phyloP scores from a whole-genome alignment of 2,329 filamentous ascomycete species.

The Metarhizium rileyi region DNA sequence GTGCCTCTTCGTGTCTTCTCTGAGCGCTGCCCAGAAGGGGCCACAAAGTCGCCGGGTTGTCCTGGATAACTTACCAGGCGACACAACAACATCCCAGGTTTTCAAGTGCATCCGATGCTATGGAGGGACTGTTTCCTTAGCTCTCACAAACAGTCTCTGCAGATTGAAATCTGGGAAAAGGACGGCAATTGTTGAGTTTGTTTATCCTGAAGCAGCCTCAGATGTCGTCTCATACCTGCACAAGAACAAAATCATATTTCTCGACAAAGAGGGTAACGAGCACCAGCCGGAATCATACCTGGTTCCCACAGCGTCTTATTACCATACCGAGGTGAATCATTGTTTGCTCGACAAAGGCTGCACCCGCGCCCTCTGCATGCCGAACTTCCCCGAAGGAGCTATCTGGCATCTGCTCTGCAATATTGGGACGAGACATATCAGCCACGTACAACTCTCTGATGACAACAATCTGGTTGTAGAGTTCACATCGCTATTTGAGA shows the following conservation, averaged over 20 bases:
- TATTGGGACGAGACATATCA: slow-evolving; percentile 9
- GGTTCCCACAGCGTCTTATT: slow-evolving; percentile 10
- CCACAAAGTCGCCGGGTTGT: slow-evolving; percentile 14
- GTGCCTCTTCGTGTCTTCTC: not conserved
- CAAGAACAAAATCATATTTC: not conserved
- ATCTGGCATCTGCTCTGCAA: slow-evolving; percentile 14
- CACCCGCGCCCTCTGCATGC: slow-evolving; percentile 10
- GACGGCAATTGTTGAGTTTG: slow-evolving; percentile 15
- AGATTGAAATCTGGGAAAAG: not conserved
- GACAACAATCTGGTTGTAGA: slow-evolving; percentile 11
- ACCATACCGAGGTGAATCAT: not conserved
- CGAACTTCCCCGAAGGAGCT: slow-evolving; percentile 9
- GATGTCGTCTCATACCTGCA: not conserved
- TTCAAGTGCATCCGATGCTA: slow-evolving; percentile 10
- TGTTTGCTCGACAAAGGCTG: not conserved
- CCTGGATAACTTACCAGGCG: slow-evolving; percentile 13
- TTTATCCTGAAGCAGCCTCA: not conserved
- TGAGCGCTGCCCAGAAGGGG: accelerated
- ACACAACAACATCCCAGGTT: slow-evolving; percentile 9
- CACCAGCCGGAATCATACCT: slow-evolving; percentile 5
- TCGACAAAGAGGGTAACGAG: not conserved
- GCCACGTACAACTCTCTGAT: not conserved
- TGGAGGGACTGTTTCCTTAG: slow-evolving; percentile 8
- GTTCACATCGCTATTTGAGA: slow-evolving; percentile 9
- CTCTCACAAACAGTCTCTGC: slow-evolving; percentile 1